Evolutionary conservation across 345 rosid genomes (phyloP).

Genomic region (Gynandropsis gynandra): DNA sequence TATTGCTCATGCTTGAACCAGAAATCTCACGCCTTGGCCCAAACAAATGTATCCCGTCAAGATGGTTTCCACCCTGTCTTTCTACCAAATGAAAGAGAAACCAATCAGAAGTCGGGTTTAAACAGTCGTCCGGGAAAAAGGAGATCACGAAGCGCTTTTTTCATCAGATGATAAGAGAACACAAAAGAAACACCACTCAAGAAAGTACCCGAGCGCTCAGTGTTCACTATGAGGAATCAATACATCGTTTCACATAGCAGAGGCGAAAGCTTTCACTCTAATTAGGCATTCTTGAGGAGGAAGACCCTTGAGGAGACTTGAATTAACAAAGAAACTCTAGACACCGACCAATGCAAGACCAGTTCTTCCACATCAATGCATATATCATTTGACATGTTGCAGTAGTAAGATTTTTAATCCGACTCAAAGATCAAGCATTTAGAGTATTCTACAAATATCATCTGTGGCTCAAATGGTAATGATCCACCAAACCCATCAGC

Average conservation of each 20-base stretch:
- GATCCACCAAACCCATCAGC: slow-evolving; percentile 29
- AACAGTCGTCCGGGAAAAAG: neutral
- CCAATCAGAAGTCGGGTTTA: neutral
- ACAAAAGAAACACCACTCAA: too few relatives aligned
- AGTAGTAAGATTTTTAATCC: neutral
- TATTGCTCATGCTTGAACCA: slow-evolving; percentile 51
- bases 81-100: slow-evolving; percentile 28
- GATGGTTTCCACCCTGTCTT: slow-evolving; percentile 58
- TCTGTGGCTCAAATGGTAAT: slow-evolving; percentile 11
- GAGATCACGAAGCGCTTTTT: slow-evolving; percentile 10
- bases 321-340: too few relatives aligned
- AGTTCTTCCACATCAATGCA: slow-evolving; percentile 13
- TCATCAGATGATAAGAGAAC: too few relatives aligned
- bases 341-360: too few relatives aligned
- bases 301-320: too few relatives aligned
- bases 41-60: slow-evolving; percentile 80
- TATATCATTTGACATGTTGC: neutral
- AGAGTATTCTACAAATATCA: neutral
- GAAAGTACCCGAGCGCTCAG: too few relatives aligned
- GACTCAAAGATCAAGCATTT: neutral
- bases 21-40: slow-evolving; percentile 64
- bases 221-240: too few relatives aligned
- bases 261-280: too few relatives aligned
- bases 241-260: too few relatives aligned
- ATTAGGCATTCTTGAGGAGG: too few relatives aligned